phyloP scores from a whole-genome alignment of 768 basidiomycete species.

The Multifurca ochricompacta region DNA sequence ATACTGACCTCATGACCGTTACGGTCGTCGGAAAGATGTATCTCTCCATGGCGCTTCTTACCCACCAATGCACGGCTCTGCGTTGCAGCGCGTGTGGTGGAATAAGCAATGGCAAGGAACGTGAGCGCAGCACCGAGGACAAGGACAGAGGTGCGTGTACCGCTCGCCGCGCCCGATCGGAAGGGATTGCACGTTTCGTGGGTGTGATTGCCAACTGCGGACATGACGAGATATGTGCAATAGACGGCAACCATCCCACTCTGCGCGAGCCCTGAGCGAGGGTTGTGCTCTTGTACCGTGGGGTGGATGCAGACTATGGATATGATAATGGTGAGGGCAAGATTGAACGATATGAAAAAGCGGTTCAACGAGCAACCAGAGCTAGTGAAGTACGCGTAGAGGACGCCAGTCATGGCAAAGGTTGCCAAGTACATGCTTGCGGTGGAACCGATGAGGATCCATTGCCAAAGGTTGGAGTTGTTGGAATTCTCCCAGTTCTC shows the following conservation, averaged over 20 bases:
- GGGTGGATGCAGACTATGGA: constrained; percentile 82
- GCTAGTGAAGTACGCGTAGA: constrained; percentile 88
- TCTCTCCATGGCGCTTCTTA: constrained; percentile 51
- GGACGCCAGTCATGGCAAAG: constrained; percentile 77
- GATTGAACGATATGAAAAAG: constrained; percentile 96
- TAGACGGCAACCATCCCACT: constrained; percentile 97
- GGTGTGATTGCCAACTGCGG: constrained; percentile 88
- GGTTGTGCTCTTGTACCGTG: constrained; percentile 83
- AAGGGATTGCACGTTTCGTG: constrained; percentile 88
- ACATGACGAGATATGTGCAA: constrained; percentile 91
- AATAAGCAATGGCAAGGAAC: constrained; percentile 97
- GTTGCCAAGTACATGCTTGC: constrained; percentile 79
- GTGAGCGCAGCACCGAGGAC: constrained; percentile 92
- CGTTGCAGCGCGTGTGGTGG: constrained; percentile 92
- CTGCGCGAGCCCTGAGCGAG: constrained; percentile 91
- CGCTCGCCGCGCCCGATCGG: constrained; percentile 40
- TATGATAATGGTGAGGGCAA: constrained; percentile 68
- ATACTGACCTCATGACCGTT: constrained; percentile 62
- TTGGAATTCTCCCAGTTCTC: constrained; percentile 85
- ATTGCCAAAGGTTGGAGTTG: constrained; percentile 89
- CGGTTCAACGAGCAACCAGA: constrained; percentile 85
- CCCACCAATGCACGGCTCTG: constrained; percentile 88
- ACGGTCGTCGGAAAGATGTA: constrained; percentile 50
- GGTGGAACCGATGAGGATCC: constrained; percentile 89
- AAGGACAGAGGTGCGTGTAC: constrained; percentile 78